These are phyloP conservation scores for Fusarium ramigenum DNA, from an alignment of 2,329 filamentous ascomycete species.

Conservation along the genomic window DNA sequence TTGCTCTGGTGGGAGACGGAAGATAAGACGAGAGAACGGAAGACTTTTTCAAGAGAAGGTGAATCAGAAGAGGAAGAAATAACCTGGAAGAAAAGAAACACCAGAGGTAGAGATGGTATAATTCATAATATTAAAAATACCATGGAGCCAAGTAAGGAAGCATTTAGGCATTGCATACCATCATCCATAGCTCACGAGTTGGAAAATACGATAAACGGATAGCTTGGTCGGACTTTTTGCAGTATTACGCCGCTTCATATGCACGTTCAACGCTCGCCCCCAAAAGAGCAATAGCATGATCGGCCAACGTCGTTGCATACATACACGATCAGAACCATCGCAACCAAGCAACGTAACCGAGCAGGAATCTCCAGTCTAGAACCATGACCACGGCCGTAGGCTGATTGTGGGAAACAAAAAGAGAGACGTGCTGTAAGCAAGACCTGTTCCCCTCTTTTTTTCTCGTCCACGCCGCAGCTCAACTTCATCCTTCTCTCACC, in stretches of 20 bases:
- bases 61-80: not conserved
- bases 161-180: not conserved
- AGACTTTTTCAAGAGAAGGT: not conserved
- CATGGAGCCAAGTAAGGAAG: not conserved
- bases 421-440: conserved; percentile 8
- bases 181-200: not conserved
- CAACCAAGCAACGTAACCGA: conserved; percentile 16
- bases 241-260: conserved; percentile 23
- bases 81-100: not conserved
- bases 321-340: conserved; percentile 14
- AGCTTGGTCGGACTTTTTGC: conserved; percentile 1
- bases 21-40: conserved; percentile 15
- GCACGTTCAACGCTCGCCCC: not conserved
- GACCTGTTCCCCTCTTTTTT: conserved; percentile 20
- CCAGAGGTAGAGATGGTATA: not conserved
- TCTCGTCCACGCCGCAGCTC: conserved; percentile 10
- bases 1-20: conserved; percentile 3
- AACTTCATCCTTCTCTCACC: conserved; percentile 3
- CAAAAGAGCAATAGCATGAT: conserved; percentile 31
- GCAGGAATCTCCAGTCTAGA: not conserved
- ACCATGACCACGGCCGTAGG: not conserved
- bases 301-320: not conserved
- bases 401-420: not conserved
- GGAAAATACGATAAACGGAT: not conserved
- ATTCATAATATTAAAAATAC: not conserved